These are phyloP conservation scores for Fragilaria crotonensis DNA, from an alignment of 108 stramenopile species.

Conservation along the genomic window DNA sequence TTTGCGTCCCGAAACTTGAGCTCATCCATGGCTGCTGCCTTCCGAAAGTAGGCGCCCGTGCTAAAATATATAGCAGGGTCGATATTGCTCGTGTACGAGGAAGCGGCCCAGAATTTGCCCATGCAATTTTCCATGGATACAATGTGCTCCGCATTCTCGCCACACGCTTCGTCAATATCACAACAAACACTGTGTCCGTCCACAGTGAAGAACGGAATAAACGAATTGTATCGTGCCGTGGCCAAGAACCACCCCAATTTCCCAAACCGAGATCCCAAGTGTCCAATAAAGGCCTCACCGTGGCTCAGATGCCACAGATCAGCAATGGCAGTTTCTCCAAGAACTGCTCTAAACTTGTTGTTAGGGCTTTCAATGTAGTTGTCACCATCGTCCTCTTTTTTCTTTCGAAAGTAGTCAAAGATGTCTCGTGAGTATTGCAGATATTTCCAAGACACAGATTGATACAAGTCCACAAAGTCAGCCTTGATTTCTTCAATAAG, in stretches of 20 bases:
- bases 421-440: constrained; percentile 8
- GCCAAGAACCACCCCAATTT: constrained; percentile 19
- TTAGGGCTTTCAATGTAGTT: constrained; percentile 9
- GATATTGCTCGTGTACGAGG: not conserved
- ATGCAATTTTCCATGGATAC: constrained; percentile 15
- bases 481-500: constrained; percentile 13
- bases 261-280: constrained; percentile 27
- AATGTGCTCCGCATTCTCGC: constrained; percentile 5
- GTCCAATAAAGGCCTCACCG: constrained; percentile 26
- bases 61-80: not conserved
- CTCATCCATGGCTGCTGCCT: not conserved
- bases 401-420: constrained; percentile 4
- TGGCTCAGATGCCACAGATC: constrained; percentile 28
- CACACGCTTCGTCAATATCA: constrained; percentile 14
- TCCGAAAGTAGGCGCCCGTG: not conserved
- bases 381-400: not conserved
- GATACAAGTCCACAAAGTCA: not conserved
- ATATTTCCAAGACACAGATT: constrained; percentile 14
- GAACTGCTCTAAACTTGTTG: constrained; percentile 4
- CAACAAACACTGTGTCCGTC: constrained; percentile 23
- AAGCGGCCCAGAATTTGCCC: not conserved
- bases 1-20: not conserved
- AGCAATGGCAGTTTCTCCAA: constrained; percentile 17
- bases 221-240: constrained; percentile 12
- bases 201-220: constrained; percentile 13